A percentile compares a stretch with the other conserved stretches of the same genome.
These are phyloP conservation scores for Isoetes taiwanensis DNA, from an alignment of 75 land plant genomes.

Conservation along the genomic window DNA sequence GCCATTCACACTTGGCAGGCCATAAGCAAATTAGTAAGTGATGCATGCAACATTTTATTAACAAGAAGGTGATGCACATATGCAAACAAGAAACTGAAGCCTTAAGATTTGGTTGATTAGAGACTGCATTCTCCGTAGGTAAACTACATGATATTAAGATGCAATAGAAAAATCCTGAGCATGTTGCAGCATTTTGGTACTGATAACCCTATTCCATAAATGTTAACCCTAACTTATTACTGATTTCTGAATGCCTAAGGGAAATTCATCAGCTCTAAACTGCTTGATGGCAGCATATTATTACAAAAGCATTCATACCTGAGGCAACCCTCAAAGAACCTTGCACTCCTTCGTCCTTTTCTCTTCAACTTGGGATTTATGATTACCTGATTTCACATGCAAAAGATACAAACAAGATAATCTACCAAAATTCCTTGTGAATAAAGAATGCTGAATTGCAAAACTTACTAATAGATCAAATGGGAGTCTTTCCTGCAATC, in stretches of 20 bases:
- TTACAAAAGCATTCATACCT: slow-evolving; percentile 39
- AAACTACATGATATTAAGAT: neutral
- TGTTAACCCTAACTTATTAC: neutral
- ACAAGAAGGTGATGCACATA: neutral
- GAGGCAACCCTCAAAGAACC: slow-evolving; percentile 89
- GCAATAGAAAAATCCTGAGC: neutral
- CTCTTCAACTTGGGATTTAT: slow-evolving; percentile 66
- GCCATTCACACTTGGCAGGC: slow-evolving; percentile 66
- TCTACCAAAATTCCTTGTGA: neutral
- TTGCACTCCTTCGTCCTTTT: slow-evolving; percentile 42
- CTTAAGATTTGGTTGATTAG: neutral
- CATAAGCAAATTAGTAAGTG: neutral
- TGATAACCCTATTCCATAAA: neutral
- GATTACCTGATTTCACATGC: slow-evolving; percentile 38
- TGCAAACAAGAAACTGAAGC: neutral
- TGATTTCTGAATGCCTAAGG: neutral
- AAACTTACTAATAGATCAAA: slow-evolving; percentile 75
- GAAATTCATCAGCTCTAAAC: neutral
- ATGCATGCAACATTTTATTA: neutral
- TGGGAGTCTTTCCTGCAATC: slow-evolving; percentile 63
- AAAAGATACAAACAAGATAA: neutral
- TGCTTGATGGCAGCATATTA: neutral
- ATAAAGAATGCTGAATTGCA: neutral
- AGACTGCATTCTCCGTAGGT: neutral
- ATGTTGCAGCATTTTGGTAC: neutral